phyloP scores from a whole-genome alignment of 805 yeast species.

The Saccharomycopsis sp. region DNA sequence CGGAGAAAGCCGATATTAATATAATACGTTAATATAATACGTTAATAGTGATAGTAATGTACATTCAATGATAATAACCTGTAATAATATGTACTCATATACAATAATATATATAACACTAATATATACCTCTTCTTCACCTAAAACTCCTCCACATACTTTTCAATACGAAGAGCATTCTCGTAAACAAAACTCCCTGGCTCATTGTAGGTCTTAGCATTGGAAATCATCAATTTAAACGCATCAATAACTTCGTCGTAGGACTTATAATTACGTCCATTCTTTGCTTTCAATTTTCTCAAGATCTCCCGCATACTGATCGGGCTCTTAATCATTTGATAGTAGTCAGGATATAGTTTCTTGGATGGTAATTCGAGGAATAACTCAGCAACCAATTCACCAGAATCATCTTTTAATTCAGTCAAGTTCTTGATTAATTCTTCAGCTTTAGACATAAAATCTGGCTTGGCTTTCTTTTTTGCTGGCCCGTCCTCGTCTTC shows the following conservation, averaged over 20 bases:
- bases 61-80: too few species aligned
- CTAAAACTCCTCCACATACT: conserved; percentile 33
- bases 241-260: conserved; percentile 45
- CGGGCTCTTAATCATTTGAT: conserved; percentile 53
- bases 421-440: conserved; percentile 39
- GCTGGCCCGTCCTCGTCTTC: conserved; percentile 24
- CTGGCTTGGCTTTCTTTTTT: conserved; percentile 23
- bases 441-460: conserved; percentile 28
- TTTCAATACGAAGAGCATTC: conserved; percentile 45
- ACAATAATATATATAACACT: too few species aligned
- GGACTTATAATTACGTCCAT: conserved; percentile 32
- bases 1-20: too few species aligned
- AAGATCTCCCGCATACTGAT: conserved; percentile 54
- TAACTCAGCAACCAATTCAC: conserved; percentile 42
- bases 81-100: too few species aligned
- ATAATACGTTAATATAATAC: too few species aligned
- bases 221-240: conserved; percentile 50
- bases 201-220: conserved; percentile 65
- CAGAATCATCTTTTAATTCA: conserved; percentile 37
- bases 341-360: conserved; percentile 80
- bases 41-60: too few species aligned
- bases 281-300: conserved; percentile 49
- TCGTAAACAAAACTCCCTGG: conserved; percentile 58
- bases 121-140: too few species aligned
- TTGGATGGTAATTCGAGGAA: conserved; percentile 70